phyloP scores from a whole-genome alignment of 352 stramenopile species.

The Phytopythium aichiense region DNA sequence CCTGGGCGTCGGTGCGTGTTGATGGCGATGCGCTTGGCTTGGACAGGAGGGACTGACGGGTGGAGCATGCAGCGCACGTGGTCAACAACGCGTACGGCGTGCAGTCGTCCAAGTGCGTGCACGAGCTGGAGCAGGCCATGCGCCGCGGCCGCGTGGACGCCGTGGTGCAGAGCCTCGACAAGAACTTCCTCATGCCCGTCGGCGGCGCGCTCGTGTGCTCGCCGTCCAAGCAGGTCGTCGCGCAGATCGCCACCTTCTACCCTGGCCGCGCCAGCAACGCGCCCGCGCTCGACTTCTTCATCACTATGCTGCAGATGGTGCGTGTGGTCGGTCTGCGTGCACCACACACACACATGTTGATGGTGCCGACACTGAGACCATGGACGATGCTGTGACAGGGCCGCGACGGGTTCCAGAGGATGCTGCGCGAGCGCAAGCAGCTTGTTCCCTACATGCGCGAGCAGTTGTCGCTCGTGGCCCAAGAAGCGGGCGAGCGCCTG shows the following conservation, averaged over 20 bases:
- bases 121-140: slow-evolving; percentile 90
- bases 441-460: slow-evolving; percentile 73
- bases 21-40: background rate
- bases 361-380: background rate
- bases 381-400: slow-evolving; percentile 20
- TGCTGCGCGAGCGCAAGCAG: slow-evolving; percentile 86
- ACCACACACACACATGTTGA: background rate
- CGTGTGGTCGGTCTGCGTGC: slow-evolving; percentile 33
- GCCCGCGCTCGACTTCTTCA: slow-evolving; percentile 97
- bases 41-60: background rate
- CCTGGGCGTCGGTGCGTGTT: slow-evolving; percentile 47
- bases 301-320: slow-evolving; percentile 98
- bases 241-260: slow-evolving; percentile 92
- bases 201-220: slow-evolving; percentile 88
- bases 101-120: slow-evolving; percentile 92
- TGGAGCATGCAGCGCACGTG: slow-evolving; percentile 75
- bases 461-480: slow-evolving; percentile 69
- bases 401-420: slow-evolving; percentile 76
- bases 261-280: slow-evolving; percentile 93
- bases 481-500: slow-evolving; percentile 88
- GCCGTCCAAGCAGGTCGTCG: slow-evolving; percentile 68
- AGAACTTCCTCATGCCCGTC: slow-evolving; percentile 99
- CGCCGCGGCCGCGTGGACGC: slow-evolving; percentile 92
- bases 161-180: slow-evolving; percentile 98
- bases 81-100: slow-evolving; percentile 99